A percentile compares a stretch with the other conserved stretches of the same genome.
Evolutionary conservation across 768 basidiomycete genomes (phyloP).

Genomic region (Lepiota brunneoincarnata): DNA sequence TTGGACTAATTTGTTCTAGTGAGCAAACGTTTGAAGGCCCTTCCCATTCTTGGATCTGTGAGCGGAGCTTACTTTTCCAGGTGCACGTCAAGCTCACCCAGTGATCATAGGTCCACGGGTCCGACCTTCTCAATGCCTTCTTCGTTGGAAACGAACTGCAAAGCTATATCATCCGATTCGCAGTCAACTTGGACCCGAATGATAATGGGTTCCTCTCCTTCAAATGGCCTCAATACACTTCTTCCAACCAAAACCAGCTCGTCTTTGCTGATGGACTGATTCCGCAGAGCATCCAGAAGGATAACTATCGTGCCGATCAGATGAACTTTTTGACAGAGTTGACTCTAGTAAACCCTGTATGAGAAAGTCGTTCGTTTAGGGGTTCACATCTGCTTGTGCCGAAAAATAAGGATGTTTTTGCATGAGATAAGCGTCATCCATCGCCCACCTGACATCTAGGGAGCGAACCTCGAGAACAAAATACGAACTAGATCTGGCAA

Average conservation of each 20-base stretch:
- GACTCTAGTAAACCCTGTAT: slow-evolving; percentile 15
- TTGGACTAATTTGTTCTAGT: slow-evolving; percentile 27
- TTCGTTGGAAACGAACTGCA: slow-evolving; percentile 37
- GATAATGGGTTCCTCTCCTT: slow-evolving; percentile 5
- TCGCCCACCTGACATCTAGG: too few relatives aligned
- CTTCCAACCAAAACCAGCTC: slow-evolving; percentile 28
- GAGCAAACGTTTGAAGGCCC: slow-evolving; percentile 39
- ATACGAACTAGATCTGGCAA: too few relatives aligned
- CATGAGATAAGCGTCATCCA: too few relatives aligned
- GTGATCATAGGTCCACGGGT: slow-evolving; percentile 31
- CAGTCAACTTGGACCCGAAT: slow-evolving; percentile 25
- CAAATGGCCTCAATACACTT: slow-evolving; percentile 28
- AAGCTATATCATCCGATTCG: slow-evolving; percentile 44
- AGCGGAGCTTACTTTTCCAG: slow-evolving; percentile 11
- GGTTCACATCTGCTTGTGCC: too few relatives aligned
- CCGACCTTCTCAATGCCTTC: slow-evolving; percentile 33
- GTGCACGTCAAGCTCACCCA: neutral
- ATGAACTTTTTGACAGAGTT: slow-evolving; percentile 32
- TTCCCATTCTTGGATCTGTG: slow-evolving; percentile 44
- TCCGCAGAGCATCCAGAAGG: slow-evolving; percentile 30
- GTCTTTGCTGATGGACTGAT: slow-evolving; percentile 36
- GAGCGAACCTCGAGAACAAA: too few relatives aligned
- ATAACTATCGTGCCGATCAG: slow-evolving; percentile 37
- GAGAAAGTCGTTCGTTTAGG: too few relatives aligned
- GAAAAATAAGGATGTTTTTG: too few relatives aligned